Evolutionary conservation across 1,139 yeast species (phyloP), one percentile per base, ranked within the genome.

Genomic region (Kodamaea plutei): DNA sequence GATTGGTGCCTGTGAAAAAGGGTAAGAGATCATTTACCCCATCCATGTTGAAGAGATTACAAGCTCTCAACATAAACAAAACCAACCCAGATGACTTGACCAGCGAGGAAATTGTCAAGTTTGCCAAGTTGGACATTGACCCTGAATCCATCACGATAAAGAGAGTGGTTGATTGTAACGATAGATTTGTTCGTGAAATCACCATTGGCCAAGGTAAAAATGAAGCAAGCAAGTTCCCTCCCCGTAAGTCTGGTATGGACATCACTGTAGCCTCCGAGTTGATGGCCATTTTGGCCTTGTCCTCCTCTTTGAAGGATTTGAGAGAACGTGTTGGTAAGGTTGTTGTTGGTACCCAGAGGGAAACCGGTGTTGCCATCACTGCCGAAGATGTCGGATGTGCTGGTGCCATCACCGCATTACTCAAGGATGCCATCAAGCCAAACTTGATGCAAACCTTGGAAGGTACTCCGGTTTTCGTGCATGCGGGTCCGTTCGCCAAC

Each of bases 401-500:
- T 20, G 93, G 91, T 50, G 91, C 93, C 25, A 64, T 82, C 40
- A 77, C 91, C 31, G 89, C 91, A 2, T 63, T 83, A 45, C 61
- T 83, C 49, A 82, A 80, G 52, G 91, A 83, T 55, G 85, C 89
- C n/a, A 70, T 82, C 41, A 83, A 82, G 54, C 93, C 93, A 43
- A 83, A 81, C 50, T 64, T 83, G 56, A 83, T 83, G 93, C 93
- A 83, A 62, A 78, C 89, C 25, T 66, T 83, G 48, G 91, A 83
- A 59, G 93, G 93, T 41, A 81, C 89, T 6, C 93, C 91, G 3
- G 91, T 82, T 11, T 73, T 83, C 54, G 87, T 83, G 17, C 93
- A 83, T 50, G 91, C 91, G 20, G 93, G 93, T 39, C 93, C 93
- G 32, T 83, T 83, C 54, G 93, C 93, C 43, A 83, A 83, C 57